Evolutionary conservation across 2,329 filamentous ascomycete species (phyloP).

Genomic region (Amphichorda felina): DNA sequence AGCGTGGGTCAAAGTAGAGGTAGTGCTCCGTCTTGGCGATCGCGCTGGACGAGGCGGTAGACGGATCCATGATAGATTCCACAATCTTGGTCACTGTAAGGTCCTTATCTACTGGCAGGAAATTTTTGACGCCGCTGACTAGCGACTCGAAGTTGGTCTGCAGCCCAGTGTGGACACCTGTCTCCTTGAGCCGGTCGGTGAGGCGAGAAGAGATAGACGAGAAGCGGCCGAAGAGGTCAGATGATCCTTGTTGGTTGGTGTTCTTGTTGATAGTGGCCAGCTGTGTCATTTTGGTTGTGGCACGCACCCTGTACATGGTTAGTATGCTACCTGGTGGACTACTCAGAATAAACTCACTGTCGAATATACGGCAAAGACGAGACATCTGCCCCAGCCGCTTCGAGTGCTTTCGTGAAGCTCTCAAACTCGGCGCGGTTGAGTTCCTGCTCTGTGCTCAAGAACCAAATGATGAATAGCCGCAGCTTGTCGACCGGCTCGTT

Average conservation of each 20-base stretch:
- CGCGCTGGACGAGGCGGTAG: conserved; percentile 77
- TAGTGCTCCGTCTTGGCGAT: conserved; percentile 96
- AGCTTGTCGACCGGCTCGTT: conserved; percentile 81
- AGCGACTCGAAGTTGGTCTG: conserved; percentile 83
- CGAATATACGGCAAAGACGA: conserved; percentile 75
- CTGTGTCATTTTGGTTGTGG: conserved; percentile 97
- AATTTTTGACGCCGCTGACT: conserved; percentile 94
- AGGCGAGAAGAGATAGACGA: conserved; percentile 83
- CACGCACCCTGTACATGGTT: conserved; percentile 54
- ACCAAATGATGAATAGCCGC: conserved; percentile 93
- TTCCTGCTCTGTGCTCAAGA: conserved; percentile 84
- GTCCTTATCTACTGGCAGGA: conserved; percentile 91
- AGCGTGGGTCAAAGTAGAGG: conserved; percentile 92
- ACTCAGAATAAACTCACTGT: conserved; percentile 43
- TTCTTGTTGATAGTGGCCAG: conserved; percentile 80
- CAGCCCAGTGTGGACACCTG: conserved; percentile 57
- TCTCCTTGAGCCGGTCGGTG: conserved; percentile 88
- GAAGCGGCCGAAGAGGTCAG: conserved; percentile 85
- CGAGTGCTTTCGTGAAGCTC: conserved; percentile 75
- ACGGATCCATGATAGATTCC: conserved; percentile 94
- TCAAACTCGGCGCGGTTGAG: conserved; percentile 72
- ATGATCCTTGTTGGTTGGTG: conserved; percentile 45
- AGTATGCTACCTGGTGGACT: too few species aligned
- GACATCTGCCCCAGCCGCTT: conserved; percentile 62
- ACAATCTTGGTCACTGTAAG: conserved; percentile 96